A percentile compares a stretch with the other conserved stretches of the same genome.
These are phyloP conservation scores for Colletotrichum lindemuthianum DNA, from an alignment of 2,329 filamentous ascomycete genomes.

Conservation along the genomic window DNA sequence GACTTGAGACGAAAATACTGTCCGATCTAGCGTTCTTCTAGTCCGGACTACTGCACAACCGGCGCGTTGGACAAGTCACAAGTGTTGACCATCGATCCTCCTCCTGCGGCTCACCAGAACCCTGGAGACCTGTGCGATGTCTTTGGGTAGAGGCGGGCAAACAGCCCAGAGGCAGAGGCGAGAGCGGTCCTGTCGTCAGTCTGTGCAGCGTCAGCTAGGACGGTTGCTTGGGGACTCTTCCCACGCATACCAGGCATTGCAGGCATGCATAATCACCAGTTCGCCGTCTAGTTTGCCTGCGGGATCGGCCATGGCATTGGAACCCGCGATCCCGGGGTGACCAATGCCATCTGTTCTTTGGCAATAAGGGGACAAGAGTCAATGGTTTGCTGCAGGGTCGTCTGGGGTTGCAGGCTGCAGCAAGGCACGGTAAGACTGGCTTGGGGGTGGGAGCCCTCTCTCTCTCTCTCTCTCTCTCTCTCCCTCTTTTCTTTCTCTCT, in stretches of 20 bases:
- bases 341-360: constrained; percentile 15
- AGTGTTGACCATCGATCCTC: background rate
- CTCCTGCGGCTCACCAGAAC: constrained; percentile 24
- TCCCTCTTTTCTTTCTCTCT: background rate
- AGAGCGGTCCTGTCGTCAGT: background rate
- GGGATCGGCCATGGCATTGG: constrained; percentile 27
- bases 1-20: constrained; percentile 32
- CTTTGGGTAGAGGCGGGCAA: too few species aligned
- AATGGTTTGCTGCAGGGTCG: constrained; percentile 14
- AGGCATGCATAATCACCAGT: background rate
- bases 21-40: constrained; percentile 10
- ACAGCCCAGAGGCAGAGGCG: background rate
- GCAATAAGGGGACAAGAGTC: constrained; percentile 5
- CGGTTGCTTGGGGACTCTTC: constrained; percentile 29
- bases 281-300: constrained; percentile 10
- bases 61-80: background rate
- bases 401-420: constrained; percentile 1
- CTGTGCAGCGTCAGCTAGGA: constrained; percentile 12
- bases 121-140: constrained; percentile 12
- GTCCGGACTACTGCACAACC: background rate
- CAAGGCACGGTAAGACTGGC: constrained; percentile 20
- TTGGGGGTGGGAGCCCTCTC: background rate
- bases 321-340: constrained; percentile 24
- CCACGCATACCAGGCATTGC: constrained; percentile 7
- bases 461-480: background rate